Percentiles rank a stretch among this genome's conserved stretches.
Conservation (phyloP, 148 eudicot genomes). For the Oxyria digyna region DNA sequence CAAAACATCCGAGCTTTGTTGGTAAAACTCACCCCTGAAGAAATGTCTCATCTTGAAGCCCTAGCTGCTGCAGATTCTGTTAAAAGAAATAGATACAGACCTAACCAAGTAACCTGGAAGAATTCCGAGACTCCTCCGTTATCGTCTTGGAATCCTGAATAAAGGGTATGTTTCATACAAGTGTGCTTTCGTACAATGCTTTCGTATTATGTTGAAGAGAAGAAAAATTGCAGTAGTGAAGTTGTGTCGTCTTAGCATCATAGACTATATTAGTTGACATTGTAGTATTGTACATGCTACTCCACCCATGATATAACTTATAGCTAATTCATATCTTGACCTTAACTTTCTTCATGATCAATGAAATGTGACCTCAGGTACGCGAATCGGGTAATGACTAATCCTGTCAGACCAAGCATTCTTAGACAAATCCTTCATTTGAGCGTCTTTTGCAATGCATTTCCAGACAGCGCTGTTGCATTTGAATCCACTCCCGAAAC, state of each 20-base stretch:
- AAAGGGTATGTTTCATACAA: background rate
- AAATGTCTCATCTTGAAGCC: constrained; percentile 24
- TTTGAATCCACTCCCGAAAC: constrained; percentile 42
- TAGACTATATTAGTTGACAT: background rate
- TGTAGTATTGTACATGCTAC: background rate
- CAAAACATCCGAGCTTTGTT: constrained; percentile 29
- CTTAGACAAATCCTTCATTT: background rate
- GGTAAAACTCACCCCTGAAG: constrained; percentile 20
- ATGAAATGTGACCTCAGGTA: constrained; percentile 26
- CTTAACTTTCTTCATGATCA: constrained; percentile 6
- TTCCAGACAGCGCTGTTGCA: constrained; percentile 46
- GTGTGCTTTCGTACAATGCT: background rate
- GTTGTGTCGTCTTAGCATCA: background rate
- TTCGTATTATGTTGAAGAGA: background rate
- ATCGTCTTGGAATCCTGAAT: constrained; percentile 21
- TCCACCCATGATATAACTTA: no score
- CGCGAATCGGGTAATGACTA: constrained; percentile 23
- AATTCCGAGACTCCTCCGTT: constrained; percentile 26
- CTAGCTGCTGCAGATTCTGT: constrained; percentile 17
- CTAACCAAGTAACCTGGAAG: constrained; percentile 10
- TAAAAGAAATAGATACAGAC: constrained; percentile 21
- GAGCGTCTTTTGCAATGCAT: constrained; percentile 16
- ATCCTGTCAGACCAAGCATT: constrained; percentile 38
- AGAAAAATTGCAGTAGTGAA: background rate
- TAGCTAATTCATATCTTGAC: no score